Evolutionary conservation across 768 basidiomycete genomes (phyloP).

Genomic region (Hygrophoropsis aurantiaca): DNA sequence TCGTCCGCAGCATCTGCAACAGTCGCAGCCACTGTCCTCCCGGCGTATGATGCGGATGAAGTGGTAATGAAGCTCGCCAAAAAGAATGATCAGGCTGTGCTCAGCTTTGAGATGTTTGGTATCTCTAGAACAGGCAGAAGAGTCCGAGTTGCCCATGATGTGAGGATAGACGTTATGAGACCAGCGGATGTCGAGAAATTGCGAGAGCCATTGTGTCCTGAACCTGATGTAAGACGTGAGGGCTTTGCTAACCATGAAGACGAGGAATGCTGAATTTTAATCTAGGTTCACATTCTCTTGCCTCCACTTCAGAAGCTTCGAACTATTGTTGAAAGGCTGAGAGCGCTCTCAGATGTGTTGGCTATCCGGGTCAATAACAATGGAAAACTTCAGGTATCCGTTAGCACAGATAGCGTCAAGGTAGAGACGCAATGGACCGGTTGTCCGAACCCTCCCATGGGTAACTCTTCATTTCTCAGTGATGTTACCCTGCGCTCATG

Average conservation of each 20-base stretch:
- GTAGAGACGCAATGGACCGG: slow-evolving; percentile 79
- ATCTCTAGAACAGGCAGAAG: slow-evolving; percentile 61
- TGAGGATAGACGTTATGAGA: slow-evolving; percentile 78
- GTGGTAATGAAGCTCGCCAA: slow-evolving; percentile 85
- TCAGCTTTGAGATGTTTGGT: slow-evolving; percentile 74
- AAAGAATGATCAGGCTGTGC: slow-evolving; percentile 75
- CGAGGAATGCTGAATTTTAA: neutral
- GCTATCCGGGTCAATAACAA: slow-evolving; percentile 66
- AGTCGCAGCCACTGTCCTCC: slow-evolving; percentile 25
- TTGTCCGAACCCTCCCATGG: slow-evolving; percentile 64
- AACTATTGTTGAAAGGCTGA: slow-evolving; percentile 75
- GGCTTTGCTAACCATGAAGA: neutral
- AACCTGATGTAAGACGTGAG: slow-evolving; percentile 65
- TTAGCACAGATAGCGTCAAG: slow-evolving; percentile 70
- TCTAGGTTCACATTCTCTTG: slow-evolving; percentile 73
- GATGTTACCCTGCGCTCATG: neutral
- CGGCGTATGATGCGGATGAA: slow-evolving; percentile 54
- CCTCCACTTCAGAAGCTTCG: slow-evolving; percentile 75
- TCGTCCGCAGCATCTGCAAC: slow-evolving; percentile 44
- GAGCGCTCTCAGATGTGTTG: slow-evolving; percentile 67
- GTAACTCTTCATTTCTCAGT: slow-evolving; percentile 23
- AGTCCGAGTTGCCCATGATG: slow-evolving; percentile 75
- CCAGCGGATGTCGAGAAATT: slow-evolving; percentile 71
- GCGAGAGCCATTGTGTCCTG: slow-evolving; percentile 81
- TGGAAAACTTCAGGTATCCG: slow-evolving; percentile 52